Percentiles rank a stretch among this genome's conserved stretches.
Evolutionary conservation across 352 stramenopile genomes (phyloP).

Genomic region (Phytophthora boehmeriae): DNA sequence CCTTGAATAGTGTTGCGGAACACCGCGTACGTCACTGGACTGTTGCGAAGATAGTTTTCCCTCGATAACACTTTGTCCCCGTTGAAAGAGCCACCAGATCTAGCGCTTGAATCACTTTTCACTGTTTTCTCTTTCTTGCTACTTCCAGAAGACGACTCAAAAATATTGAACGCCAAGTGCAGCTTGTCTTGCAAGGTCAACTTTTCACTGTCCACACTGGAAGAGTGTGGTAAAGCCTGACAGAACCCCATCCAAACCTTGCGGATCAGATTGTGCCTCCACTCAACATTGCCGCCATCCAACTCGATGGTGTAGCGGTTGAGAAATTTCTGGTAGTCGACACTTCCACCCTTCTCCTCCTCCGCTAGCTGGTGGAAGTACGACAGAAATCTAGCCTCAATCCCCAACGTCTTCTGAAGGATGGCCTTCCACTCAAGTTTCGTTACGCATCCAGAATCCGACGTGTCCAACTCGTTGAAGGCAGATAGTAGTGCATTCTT

Average conservation of each 20-base stretch:
- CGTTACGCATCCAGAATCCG: constrained; percentile 46
- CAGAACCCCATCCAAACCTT: constrained; percentile 79
- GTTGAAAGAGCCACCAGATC: constrained; percentile 14
- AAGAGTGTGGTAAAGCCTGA: constrained; percentile 48
- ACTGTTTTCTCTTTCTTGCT: constrained; percentile 23
- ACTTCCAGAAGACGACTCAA: constrained; percentile 36
- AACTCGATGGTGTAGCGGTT: constrained; percentile 78
- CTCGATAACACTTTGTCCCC: constrained; percentile 22
- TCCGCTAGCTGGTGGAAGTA: constrained; percentile 74
- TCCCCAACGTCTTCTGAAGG: constrained; percentile 62
- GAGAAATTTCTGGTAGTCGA: constrained; percentile 81
- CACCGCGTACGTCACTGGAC: constrained; percentile 76
- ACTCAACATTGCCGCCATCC: constrained; percentile 61
- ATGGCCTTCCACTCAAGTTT: constrained; percentile 76
- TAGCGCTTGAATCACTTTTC: constrained; percentile 7
- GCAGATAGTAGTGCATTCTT: constrained; percentile 56
- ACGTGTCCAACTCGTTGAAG: constrained; percentile 52
- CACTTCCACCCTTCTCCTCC: constrained; percentile 41
- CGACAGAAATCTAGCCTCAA: constrained; percentile 69
- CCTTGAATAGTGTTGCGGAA: constrained; percentile 77
- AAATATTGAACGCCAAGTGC: constrained; percentile 74
- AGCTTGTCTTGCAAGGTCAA: constrained; percentile 69
- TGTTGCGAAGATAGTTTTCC: constrained; percentile 56
- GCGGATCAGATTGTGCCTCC: constrained; percentile 67
- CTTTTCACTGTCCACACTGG: constrained; percentile 46